phyloP scores from a whole-genome alignment of 208 protist species.

The Tetramitus jugosus region DNA sequence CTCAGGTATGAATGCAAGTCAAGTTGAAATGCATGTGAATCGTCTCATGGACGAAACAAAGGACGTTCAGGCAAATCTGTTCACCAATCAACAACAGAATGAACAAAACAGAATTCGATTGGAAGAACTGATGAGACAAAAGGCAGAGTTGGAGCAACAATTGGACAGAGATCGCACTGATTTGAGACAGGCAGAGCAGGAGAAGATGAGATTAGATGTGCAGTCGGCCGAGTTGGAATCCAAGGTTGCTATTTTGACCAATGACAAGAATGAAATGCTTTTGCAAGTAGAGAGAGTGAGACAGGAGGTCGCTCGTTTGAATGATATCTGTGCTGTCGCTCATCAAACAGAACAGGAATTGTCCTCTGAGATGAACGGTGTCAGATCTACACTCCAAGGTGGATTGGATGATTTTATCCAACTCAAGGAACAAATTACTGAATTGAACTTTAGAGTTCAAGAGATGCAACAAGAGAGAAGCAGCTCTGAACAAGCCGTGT shows the following conservation, averaged over 20 bases:
- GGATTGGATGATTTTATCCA: not conserved
- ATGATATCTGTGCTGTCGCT: not conserved
- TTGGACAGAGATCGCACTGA: not conserved
- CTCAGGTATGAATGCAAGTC: not conserved
- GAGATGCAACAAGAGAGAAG: not conserved
- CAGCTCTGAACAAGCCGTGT: not conserved
- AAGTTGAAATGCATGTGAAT: conserved; percentile 9
- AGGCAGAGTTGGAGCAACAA: not conserved
- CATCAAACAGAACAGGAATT: not conserved
- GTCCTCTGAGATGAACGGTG: not conserved
- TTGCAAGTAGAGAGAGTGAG: not conserved
- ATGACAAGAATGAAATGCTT: not conserved
- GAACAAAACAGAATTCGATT: not conserved
- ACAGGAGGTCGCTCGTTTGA: not conserved
- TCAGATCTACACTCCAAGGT: not conserved
- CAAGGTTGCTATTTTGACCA: not conserved
- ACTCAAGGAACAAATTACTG: not conserved
- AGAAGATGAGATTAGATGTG: not conserved
- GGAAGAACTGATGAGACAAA: not conserved
- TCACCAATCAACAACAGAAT: not conserved
- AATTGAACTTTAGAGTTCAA: not conserved
- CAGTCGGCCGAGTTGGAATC: not conserved
- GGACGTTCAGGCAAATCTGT: not conserved
- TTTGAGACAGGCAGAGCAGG: not conserved
- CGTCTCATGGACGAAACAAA: not conserved